Conservation (phyloP, 495 filamentous ascomycete genomes). For the Jackrogersella minutella region DNA sequence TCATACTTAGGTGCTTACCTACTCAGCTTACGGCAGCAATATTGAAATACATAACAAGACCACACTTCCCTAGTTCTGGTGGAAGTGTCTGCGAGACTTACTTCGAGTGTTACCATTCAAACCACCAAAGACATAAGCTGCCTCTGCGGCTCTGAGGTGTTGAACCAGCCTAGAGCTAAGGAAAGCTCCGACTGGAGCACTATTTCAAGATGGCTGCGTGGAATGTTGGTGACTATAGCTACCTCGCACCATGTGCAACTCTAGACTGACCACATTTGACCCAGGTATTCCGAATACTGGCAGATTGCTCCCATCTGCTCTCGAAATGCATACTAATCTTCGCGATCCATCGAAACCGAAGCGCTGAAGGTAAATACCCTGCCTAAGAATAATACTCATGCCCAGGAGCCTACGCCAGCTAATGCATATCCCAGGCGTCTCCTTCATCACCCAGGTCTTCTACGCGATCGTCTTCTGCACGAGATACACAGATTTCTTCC, state of each 20-base stretch:
- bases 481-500: conserved; percentile 86
- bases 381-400: neutral
- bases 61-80: neutral
- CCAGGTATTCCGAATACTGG: conserved; percentile 81
- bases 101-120: conserved; percentile 8
- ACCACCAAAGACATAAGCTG: conserved; percentile 6
- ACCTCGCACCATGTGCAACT: neutral
- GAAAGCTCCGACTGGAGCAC: conserved; percentile 11
- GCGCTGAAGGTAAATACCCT: conserved; percentile 77
- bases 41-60: conserved; percentile 15
- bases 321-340: conserved; percentile 91
- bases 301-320: conserved; percentile 80
- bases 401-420: conserved; percentile 15
- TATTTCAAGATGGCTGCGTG: conserved; percentile 33
- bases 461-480: conserved; percentile 87
- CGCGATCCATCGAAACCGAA: conserved; percentile 87
- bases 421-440: conserved; percentile 70
- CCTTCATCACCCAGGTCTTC: conserved; percentile 90
- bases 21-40: conserved; percentile 19
- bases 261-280: neutral
- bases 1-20: neutral
- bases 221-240: conserved; percentile 27
- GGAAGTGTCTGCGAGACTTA: neutral
- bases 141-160: conserved; percentile 38
- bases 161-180: conserved; percentile 25